Evolutionary conservation across 495 filamentous ascomycete species (phyloP).

Genomic region (Penicillium riverlandense): DNA sequence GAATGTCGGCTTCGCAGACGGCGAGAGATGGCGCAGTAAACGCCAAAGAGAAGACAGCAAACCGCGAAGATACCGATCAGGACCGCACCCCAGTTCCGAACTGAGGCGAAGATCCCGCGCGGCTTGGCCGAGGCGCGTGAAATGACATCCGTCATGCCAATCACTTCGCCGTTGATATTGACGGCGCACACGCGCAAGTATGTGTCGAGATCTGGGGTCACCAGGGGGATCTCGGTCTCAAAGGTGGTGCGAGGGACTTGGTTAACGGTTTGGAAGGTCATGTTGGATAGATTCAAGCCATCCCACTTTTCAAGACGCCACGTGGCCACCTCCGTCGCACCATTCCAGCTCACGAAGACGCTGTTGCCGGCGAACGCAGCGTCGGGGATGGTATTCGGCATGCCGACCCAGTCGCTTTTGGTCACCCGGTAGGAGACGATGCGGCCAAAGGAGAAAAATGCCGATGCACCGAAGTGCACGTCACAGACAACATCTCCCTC

Average conservation of each 20-base stretch:
- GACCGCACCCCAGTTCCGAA: not conserved
- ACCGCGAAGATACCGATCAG: conserved; percentile 7
- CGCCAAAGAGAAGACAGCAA: conserved; percentile 5
- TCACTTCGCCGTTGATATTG: conserved; percentile 5
- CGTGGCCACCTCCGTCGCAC: conserved; percentile 34
- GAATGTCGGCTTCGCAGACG: not conserved
- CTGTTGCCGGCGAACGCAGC: conserved; percentile 14
- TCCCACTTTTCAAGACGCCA: conserved; percentile 32
- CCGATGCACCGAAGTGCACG: conserved; percentile 29
- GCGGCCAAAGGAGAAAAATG: conserved; percentile 31
- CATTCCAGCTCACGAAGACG: conserved; percentile 40
- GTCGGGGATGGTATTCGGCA: conserved; percentile 21
- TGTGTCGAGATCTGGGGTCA: conserved; percentile 1
- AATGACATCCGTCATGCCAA: conserved; percentile 9
- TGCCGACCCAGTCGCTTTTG: conserved; percentile 31
- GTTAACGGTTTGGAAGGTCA: conserved; percentile 7
- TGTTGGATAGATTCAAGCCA: conserved; percentile 6
- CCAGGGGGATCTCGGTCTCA: conserved; percentile 10
- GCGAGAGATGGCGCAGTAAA: conserved; percentile 9
- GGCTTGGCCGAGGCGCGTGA: not conserved
- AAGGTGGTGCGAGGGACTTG: conserved; percentile 12
- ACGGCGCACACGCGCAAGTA: conserved; percentile 14
- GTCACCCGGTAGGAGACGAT: conserved; percentile 29
- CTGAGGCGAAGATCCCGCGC: not conserved
- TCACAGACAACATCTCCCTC: conserved; percentile 45